These are phyloP conservation scores for Phytophthora cajani DNA, from an alignment of 352 stramenopile species.

Conservation along the genomic window DNA sequence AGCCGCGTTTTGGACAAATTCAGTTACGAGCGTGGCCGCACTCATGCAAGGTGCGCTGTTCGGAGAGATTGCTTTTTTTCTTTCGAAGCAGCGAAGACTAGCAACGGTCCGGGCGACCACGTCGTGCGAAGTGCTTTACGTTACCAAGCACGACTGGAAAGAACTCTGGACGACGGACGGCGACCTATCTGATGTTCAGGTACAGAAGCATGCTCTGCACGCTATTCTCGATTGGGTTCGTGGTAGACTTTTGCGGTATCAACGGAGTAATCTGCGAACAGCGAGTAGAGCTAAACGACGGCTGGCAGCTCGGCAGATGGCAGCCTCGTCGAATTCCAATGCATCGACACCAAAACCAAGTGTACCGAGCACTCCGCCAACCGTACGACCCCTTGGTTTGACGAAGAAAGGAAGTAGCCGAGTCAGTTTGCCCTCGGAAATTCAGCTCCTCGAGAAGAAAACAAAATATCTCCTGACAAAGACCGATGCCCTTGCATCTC, in stretches of 20 bases:
- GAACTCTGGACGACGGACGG: slow-evolving; percentile 58
- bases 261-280: slow-evolving; percentile 39
- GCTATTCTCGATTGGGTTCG: slow-evolving; percentile 71
- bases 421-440: slow-evolving; percentile 43
- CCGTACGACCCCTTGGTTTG: neutral
- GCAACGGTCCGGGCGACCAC: slow-evolving; percentile 68
- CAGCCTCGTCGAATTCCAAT: neutral
- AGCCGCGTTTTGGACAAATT: slow-evolving; percentile 57
- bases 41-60: slow-evolving; percentile 73
- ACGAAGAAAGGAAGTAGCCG: slow-evolving; percentile 9
- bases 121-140: slow-evolving; percentile 73
- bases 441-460: slow-evolving; percentile 63
- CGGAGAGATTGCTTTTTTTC: slow-evolving; percentile 74
- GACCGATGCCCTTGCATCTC: slow-evolving; percentile 38
- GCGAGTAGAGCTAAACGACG: slow-evolving; percentile 52
- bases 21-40: slow-evolving; percentile 57
- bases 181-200: slow-evolving; percentile 51
- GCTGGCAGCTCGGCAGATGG: slow-evolving; percentile 13
- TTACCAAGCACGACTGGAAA: slow-evolving; percentile 69
- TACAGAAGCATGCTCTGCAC: slow-evolving; percentile 63
- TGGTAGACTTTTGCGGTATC: slow-evolving; percentile 49
- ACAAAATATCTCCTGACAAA: slow-evolving; percentile 64
- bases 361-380: neutral
- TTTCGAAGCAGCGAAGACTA: slow-evolving; percentile 57
- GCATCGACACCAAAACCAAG: neutral